phyloP scores from a whole-genome alignment of 2,329 filamentous ascomycete genomes.

The Hypoxylon sp. region DNA sequence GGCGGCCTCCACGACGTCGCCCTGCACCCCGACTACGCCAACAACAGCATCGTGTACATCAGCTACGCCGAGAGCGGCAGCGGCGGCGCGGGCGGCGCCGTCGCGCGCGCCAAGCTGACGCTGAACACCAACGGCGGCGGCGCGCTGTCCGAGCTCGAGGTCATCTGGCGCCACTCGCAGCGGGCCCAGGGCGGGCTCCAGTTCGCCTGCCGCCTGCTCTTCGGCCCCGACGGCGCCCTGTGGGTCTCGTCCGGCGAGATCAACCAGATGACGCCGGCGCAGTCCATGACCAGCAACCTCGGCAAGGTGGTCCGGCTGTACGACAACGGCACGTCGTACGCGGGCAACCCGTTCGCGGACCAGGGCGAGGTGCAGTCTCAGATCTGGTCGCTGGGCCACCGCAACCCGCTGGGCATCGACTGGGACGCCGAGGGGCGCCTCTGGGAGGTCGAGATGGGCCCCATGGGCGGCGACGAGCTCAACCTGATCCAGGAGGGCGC shows the following conservation, averaged over 20 bases:
- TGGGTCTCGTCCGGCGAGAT: slow-evolving; percentile 48
- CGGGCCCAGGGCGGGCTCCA: slow-evolving; percentile 42
- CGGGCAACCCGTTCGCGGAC: slow-evolving; percentile 46
- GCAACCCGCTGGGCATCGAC: slow-evolving; percentile 48
- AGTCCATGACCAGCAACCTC: slow-evolving; percentile 46
- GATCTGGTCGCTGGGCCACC: slow-evolving; percentile 46
- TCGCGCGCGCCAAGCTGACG: slow-evolving; percentile 45
- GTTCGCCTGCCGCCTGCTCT: slow-evolving; percentile 46
- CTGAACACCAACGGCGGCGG: slow-evolving; percentile 44
- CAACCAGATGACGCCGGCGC: slow-evolving; percentile 45
- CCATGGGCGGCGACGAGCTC: slow-evolving; percentile 48
- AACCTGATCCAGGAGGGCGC: slow-evolving; percentile 47
- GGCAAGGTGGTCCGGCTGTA: slow-evolving; percentile 48
- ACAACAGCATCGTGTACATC: slow-evolving; percentile 46
- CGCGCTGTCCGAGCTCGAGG: slow-evolving; percentile 42
- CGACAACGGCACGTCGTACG: slow-evolving; percentile 45
- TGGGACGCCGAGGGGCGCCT: slow-evolving; percentile 46
- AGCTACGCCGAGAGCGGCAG: slow-evolving; percentile 45
- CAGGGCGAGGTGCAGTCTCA: slow-evolving; percentile 42
- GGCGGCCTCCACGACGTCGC: slow-evolving; percentile 47
- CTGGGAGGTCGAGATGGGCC: slow-evolving; percentile 49
- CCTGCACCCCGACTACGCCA: slow-evolving; percentile 45
- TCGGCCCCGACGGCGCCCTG: slow-evolving; percentile 42
- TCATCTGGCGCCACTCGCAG: slow-evolving; percentile 48
- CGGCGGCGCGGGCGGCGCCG: slow-evolving; percentile 41